phyloP scores from a whole-genome alignment of 176 grass and related monocot species.

The Triticum monococcum region DNA sequence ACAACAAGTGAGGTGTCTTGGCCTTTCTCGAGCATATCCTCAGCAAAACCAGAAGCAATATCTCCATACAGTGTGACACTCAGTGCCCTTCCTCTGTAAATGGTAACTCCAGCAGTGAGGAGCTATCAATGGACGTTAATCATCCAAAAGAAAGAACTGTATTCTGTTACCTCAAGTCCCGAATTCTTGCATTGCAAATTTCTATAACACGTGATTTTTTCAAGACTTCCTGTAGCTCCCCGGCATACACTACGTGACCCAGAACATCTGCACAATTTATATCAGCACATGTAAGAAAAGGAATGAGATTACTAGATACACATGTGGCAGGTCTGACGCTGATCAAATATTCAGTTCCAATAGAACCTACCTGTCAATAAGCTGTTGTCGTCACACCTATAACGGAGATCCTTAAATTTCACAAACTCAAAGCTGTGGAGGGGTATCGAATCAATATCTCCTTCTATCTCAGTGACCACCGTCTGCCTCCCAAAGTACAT shows the following conservation, averaged over 20 bases:
- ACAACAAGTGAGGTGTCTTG: neutral
- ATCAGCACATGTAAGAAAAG: neutral
- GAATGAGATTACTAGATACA: neutral
- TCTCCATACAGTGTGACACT: neutral
- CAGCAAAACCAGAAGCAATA: neutral
- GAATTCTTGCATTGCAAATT: neutral
- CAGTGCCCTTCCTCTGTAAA: neutral
- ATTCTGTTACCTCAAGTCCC: neutral
- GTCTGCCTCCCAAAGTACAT: neutral
- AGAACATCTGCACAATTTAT: neutral
- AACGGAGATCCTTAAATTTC: neutral
- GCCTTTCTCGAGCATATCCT: neutral
- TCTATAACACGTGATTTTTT: neutral
- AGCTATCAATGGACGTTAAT: neutral
- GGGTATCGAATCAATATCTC: slow-evolving; percentile 5
- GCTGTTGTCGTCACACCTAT: neutral
- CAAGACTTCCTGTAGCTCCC: neutral
- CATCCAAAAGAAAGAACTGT: neutral
- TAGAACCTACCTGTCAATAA: neutral
- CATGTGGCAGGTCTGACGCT: neutral
- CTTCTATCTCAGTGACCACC: slow-evolving; percentile 11
- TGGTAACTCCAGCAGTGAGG: neutral
- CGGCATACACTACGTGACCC: neutral
- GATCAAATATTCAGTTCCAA: neutral
- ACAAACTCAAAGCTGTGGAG: slow-evolving; percentile 19